phyloP scores from a whole-genome alignment of 2,329 filamentous ascomycete species.

The Colletotrichum sansevieriae region DNA sequence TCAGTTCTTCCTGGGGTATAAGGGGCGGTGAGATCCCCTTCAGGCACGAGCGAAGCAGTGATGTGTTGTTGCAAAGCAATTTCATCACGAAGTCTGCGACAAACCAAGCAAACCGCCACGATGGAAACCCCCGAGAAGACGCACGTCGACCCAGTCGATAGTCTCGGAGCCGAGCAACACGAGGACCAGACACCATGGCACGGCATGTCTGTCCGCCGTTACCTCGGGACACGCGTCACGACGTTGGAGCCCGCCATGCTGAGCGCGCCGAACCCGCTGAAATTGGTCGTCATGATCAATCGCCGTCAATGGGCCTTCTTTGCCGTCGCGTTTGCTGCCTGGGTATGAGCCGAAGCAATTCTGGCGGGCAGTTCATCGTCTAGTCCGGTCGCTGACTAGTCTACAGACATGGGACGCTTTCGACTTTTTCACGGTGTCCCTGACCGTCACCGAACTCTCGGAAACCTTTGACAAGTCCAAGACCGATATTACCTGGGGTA shows the following conservation, averaged over 20 bases:
- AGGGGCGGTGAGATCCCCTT: background rate
- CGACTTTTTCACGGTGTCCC: constrained; percentile 75
- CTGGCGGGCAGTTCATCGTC: background rate
- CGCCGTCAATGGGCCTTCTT: constrained; percentile 69
- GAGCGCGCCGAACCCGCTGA: constrained; percentile 66
- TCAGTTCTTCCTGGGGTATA: constrained; percentile 5
- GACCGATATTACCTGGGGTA: constrained; percentile 73
- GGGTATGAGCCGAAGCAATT: constrained; percentile 55
- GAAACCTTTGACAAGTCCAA: constrained; percentile 65
- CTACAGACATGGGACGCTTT: constrained; percentile 72
- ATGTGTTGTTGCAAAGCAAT: too few relatives aligned
- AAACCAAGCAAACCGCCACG: background rate
- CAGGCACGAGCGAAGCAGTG: too few relatives aligned
- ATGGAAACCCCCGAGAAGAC: constrained; percentile 32
- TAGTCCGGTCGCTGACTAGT: background rate
- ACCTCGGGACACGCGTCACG: constrained; percentile 65
- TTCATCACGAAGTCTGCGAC: background rate
- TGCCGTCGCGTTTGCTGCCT: constrained; percentile 66
- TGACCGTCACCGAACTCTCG: constrained; percentile 68
- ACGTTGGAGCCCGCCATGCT: constrained; percentile 70
- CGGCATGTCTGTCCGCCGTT: constrained; percentile 62
- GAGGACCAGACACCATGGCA: constrained; percentile 58
- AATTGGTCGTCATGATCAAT: constrained; percentile 62
- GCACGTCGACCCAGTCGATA: constrained; percentile 11
- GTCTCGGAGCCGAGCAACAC: constrained; percentile 6